Evolutionary conservation across 768 basidiomycete genomes (phyloP), one percentile per base, ranked within the genome.

Genomic region (Lentinula raphanica): DNA sequence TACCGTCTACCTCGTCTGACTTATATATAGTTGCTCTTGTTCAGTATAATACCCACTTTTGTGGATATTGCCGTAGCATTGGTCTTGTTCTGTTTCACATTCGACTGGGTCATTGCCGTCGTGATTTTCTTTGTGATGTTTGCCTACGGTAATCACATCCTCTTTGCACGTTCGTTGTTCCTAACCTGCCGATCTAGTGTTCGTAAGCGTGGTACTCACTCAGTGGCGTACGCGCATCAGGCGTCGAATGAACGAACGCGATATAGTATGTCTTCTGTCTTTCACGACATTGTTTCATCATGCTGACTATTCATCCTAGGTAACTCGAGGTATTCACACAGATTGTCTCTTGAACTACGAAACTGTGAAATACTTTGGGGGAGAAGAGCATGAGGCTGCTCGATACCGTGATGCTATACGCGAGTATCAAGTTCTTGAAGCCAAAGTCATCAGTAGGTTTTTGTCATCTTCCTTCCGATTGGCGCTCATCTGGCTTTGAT

Each of bases 341-440:
- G 92, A 94, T 65, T 85, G 84, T 63, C 71, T 92, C 28, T 79
- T 91, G 53, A 90, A 90, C 66, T 90, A 90, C 60, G 88, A 90
- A 69, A 92, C 91, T 4, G 87, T 93, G 64, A 94, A 92, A 69
- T 92, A 92, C 68, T 94, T 94, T 67, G 85, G 84, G n/a, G 88
- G 91, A 15, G 93, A 96, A 69, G 78, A 82, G 23, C 84, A 92
- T 64, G 93, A 95, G 67, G 80, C 79, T 17, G 76, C 77, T 42
- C 79, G 93, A 29, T 94, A 92, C 65, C 69, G 74, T 11, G 79
- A 86, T 13, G 90, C 92, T 2, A 79, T 95, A 60, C 68, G 76
- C 15, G 78, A 86, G 54, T 94, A 92, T 64, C 93, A 95, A 64
- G 70, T 70, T 8, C 70, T 88, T 48, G 90, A 93, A 64, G 86